Base-by-base conservation (phyloP, 2,329 filamentous ascomycete genomes). In the Penicillium sp. region DNA sequence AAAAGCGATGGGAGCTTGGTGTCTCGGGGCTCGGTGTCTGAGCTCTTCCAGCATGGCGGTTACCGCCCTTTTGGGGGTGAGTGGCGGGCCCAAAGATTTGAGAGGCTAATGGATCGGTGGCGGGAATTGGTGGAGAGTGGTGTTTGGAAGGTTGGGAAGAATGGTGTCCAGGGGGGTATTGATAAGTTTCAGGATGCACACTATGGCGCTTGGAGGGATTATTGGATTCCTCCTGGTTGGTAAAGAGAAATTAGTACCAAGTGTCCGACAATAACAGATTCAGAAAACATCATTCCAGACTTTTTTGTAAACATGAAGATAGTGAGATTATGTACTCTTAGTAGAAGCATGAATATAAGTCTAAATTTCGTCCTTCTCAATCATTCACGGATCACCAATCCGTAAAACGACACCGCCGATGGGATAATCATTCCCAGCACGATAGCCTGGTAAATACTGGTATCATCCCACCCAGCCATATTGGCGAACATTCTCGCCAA, bases 401-500 rank as follows among this genome's bases (percentile, higher is more conserved):
- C 67, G 26, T 67, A 68, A 38, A 70, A 70, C 12, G 65, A 59
- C 4, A 60, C 61, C 8, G 58, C 58, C 1, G 58, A 60, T 1
- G 66, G 63, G 2, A 65, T 44, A 30, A 64, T 13, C n/a, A 68
- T 55, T 4, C 68, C 61, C 61, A 62, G 56, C 22, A 54, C 49
- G 51, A 68, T 58, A 15, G 64, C 63, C 38, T 56, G 53, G 50
- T 60, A 61, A 10, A 65, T 62, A 38, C 50, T 53, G 24, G 24
- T 40, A n/a, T 61, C 56, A 54, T 64, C 58, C 60, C 66, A 68
- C 17, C 64, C 62, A 28, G 64, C 58, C 53, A 63, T 51, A 2
- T 56, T 53, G 3, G 64, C 63, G 19, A 56, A 44, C 35, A 70
- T 66, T 19, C 69, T 44, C 2, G 65, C 70, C 2, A 58, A 49